phyloP scores from a whole-genome alignment of 805 yeast genomes.

The Wickerhamomyces subpelliculosus region DNA sequence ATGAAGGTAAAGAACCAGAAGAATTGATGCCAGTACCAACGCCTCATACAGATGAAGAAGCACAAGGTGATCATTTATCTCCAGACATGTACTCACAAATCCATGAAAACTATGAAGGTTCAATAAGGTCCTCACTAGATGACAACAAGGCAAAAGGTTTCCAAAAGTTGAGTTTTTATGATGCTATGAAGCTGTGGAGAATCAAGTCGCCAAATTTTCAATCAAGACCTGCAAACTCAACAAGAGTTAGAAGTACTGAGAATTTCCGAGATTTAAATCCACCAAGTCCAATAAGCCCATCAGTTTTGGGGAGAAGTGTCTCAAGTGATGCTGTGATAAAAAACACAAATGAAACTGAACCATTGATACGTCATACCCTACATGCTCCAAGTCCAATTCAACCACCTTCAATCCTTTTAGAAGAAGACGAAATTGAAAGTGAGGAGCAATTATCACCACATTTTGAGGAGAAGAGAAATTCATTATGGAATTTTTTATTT shows the following conservation, averaged over 20 bases:
- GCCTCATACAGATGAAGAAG: constrained; percentile 3
- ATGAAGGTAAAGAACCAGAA: constrained; percentile 27
- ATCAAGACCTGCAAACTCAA: neutral
- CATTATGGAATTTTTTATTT: too few species aligned
- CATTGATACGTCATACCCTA: neutral
- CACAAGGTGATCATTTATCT: neutral
- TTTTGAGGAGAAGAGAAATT: too few species aligned
- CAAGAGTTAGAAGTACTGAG: too few species aligned
- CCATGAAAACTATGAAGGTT: neutral
- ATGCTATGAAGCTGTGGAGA: constrained; percentile 30
- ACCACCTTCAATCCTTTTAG: neutral
- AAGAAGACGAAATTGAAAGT: too few species aligned
- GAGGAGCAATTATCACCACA: too few species aligned
- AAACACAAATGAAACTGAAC: neutral
- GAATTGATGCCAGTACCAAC: constrained; percentile 9
- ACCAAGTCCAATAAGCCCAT: too few species aligned
- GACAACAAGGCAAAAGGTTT: constrained; percentile 12
- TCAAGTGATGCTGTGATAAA: too few species aligned
- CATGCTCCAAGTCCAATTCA: neutral
- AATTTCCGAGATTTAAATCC: too few species aligned
- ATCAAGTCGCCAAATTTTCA: constrained; percentile 6
- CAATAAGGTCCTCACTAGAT: constrained; percentile 8
- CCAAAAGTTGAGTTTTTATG: constrained; percentile 29
- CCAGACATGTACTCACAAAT: neutral
- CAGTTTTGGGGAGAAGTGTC: too few species aligned